Percentiles rank a stretch among this genome's conserved stretches.
These are phyloP conservation scores for Candida albicans DNA, from an alignment of 1,139 yeast species.

Conservation along the genomic window DNA sequence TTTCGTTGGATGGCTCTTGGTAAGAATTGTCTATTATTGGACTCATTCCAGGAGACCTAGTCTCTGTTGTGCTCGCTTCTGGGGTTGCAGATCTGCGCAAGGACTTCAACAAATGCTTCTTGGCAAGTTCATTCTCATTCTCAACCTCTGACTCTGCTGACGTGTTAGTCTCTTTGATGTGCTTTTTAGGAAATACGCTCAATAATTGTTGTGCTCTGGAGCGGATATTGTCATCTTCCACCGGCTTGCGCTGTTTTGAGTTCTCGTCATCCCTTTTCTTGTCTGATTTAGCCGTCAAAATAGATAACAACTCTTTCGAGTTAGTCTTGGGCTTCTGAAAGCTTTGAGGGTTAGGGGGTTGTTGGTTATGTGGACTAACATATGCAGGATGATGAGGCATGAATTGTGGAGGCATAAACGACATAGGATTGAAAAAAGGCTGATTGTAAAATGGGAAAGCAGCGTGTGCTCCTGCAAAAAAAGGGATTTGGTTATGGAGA, in stretches of 20 bases:
- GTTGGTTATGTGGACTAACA: constrained; percentile 6
- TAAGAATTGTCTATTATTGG: background rate
- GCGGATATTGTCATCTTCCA: constrained; percentile 28
- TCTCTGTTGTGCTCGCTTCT: background rate
- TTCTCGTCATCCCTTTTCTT: constrained; percentile 15
- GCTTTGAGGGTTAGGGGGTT: constrained; percentile 42
- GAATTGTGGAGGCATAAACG: constrained; percentile 9
- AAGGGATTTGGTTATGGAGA: constrained; percentile 31
- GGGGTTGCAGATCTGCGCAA: constrained; percentile 2
- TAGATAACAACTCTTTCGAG: constrained; percentile 53
- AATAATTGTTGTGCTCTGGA: constrained; percentile 42
- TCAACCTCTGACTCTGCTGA: constrained; percentile 1
- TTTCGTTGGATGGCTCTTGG: constrained; percentile 21
- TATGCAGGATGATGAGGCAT: constrained; percentile 8
- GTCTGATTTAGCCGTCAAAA: constrained; percentile 39
- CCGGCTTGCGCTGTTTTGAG: constrained; percentile 11
- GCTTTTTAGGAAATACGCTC: constrained; percentile 32
- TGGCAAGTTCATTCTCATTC: constrained; percentile 1
- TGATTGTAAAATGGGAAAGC: constrained; percentile 12
- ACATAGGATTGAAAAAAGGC: constrained; percentile 9
- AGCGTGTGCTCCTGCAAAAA: constrained; percentile 17
- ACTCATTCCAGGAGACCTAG: background rate
- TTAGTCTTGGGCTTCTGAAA: constrained; percentile 46
- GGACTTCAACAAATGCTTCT: constrained; percentile 1
- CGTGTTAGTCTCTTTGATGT: constrained; percentile 2